Conservation (phyloP, 2,329 filamentous ascomycete species). For the Diaporthe caulivora region DNA sequence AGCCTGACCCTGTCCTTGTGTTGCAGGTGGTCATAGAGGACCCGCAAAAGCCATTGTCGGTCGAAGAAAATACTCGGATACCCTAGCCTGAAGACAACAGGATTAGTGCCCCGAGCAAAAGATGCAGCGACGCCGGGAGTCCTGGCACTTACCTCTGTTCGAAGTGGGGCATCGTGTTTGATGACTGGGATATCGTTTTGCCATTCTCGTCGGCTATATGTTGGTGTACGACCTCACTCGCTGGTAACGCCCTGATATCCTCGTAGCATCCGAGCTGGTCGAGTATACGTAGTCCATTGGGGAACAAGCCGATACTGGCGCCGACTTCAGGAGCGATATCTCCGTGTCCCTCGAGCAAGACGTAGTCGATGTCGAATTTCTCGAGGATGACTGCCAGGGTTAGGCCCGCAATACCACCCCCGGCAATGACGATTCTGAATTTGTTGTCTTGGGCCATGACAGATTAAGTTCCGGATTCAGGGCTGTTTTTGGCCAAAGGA, state of each 20-base stretch:
- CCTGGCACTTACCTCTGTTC: neutral
- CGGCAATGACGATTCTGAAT: conserved; percentile 56
- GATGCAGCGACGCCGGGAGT: neutral
- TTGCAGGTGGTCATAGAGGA: conserved; percentile 49
- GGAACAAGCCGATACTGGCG: conserved; percentile 59
- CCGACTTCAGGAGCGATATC: conserved; percentile 60
- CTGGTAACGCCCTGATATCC: conserved; percentile 39
- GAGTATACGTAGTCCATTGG: conserved; percentile 58
- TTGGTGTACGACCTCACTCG: neutral
- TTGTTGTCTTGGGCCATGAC: neutral
- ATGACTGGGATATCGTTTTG: neutral
- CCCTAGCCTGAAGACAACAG: conserved; percentile 42
- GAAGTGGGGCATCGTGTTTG: neutral
- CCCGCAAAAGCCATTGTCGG: conserved; percentile 49
- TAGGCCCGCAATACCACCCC: conserved; percentile 61
- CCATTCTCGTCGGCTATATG: neutral
- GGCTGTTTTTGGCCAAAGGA: neutral
- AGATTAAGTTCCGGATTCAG: neutral
- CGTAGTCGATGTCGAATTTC: conserved; percentile 58
- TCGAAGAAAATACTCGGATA: conserved; percentile 52
- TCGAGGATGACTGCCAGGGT: conserved; percentile 58
- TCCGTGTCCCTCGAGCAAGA: conserved; percentile 58
- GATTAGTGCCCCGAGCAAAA: neutral
- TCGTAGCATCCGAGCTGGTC: conserved; percentile 61
- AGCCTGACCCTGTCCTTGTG: conserved; percentile 50